Evolutionary conservation across 2,329 filamentous ascomycete genomes (phyloP).

Genomic region (Penicillium polonicum): DNA sequence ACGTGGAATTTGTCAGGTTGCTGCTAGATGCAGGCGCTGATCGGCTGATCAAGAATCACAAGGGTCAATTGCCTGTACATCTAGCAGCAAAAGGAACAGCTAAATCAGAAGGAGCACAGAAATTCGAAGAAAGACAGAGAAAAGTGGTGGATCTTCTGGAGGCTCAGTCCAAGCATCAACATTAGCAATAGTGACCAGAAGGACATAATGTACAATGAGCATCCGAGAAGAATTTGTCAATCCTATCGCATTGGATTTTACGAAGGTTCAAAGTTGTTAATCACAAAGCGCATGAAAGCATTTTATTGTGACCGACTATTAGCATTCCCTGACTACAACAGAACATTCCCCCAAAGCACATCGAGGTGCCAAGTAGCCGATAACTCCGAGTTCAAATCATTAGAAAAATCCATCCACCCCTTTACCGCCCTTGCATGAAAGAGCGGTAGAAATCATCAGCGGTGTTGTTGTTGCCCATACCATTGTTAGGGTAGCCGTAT

Average conservation of each 20-base stretch:
- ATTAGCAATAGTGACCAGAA: neutral
- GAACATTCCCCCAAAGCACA: constrained; percentile 12
- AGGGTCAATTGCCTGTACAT: neutral
- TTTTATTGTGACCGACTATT: constrained; percentile 12
- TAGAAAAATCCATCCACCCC: constrained; percentile 30
- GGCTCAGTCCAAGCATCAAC: neutral
- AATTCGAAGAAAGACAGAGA: neutral
- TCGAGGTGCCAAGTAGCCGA: constrained; percentile 17
- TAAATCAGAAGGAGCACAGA: neutral
- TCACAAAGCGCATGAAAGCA: constrained; percentile 8
- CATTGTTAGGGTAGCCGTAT: constrained; percentile 37
- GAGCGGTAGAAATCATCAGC: constrained; percentile 90
- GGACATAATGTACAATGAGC: neutral
- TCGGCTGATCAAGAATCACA: neutral
- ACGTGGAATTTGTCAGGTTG: neutral
- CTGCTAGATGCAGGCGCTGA: constrained; percentile 9
- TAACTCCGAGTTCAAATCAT: constrained; percentile 30
- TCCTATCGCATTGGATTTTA: neutral
- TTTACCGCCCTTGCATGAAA: constrained; percentile 71
- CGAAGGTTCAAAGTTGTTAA: neutral
- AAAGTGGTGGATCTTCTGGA: neutral
- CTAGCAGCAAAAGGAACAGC: neutral
- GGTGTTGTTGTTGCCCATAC: constrained; percentile 56
- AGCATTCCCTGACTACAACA: constrained; percentile 12
- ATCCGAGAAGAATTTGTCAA: neutral